Evolutionary conservation across 139 green algal genomes (phyloP).

Genomic region (Astrephomene gubernaculifera): DNA sequence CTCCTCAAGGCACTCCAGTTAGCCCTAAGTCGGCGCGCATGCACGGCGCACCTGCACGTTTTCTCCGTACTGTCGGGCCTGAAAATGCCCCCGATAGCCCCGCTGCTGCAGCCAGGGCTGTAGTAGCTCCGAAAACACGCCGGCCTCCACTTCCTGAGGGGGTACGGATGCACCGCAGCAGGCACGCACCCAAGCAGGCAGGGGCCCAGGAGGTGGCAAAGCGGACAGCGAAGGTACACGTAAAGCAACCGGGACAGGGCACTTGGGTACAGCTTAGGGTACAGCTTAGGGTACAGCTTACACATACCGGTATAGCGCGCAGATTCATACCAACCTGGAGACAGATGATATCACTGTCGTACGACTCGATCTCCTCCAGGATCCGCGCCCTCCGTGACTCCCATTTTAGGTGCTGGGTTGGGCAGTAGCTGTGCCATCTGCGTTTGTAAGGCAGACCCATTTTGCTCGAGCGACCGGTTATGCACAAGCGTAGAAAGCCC

Average conservation of each 20-base stretch:
- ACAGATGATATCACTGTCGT: slow-evolving; percentile 63
- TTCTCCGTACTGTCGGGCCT: slow-evolving; percentile 16
- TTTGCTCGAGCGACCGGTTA: no score
- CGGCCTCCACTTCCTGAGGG: slow-evolving; percentile 63
- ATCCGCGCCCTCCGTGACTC: slow-evolving; percentile 22
- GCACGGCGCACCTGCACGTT: not conserved
- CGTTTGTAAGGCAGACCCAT: no score
- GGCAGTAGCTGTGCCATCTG: slow-evolving; percentile 60
- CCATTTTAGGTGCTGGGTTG: slow-evolving; percentile 51
- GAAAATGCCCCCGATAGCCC: slow-evolving; percentile 56
- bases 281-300: no score
- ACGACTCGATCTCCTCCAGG: slow-evolving; percentile 46
- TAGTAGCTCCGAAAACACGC: slow-evolving; percentile 55
- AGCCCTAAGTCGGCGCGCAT: no score
- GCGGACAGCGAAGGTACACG: no score
- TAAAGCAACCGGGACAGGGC: no score
- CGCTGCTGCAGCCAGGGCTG: slow-evolving; percentile 48
- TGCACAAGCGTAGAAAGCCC: no score
- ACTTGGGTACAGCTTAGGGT: no score
- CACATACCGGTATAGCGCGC: no score
- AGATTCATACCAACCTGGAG: slow-evolving; percentile 55
- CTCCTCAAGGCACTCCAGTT: no score
- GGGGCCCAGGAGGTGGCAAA: no score
- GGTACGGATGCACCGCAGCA: not conserved
- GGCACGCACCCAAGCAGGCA: no score